A percentile compares a stretch with the other conserved stretches of the same genome.
Conservation (phyloP, 352 stramenopile species). For the Phytophthora hibernalis region DNA sequence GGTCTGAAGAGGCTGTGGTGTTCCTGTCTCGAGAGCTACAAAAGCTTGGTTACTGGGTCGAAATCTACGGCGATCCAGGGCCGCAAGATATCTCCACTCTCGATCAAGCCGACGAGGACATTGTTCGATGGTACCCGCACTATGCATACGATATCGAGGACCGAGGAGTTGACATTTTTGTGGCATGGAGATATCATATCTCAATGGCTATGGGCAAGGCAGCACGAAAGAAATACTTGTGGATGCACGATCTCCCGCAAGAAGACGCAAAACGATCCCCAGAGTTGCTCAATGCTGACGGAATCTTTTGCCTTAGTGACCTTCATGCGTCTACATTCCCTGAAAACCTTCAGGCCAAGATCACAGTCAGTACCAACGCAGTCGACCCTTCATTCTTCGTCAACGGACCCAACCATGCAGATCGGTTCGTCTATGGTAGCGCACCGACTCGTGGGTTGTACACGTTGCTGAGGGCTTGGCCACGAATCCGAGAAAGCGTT, state of each 20-base stretch:
- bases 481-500: conserved; percentile 59
- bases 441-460: conserved; percentile 84
- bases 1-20: conserved; percentile 92
- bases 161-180: conserved; percentile 80
- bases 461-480: conserved; percentile 74
- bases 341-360: conserved; percentile 44
- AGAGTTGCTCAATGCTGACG: conserved; percentile 54
- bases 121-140: conserved; percentile 80
- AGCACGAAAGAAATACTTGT: conserved; percentile 64
- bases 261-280: conserved; percentile 44
- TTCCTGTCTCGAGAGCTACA: conserved; percentile 85
- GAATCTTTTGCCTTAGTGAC: conserved; percentile 83
- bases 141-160: conserved; percentile 73
- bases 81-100: conserved; percentile 46
- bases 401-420: conserved; percentile 57
- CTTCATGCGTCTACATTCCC: conserved; percentile 80
- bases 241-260: conserved; percentile 83
- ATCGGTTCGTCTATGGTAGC: conserved; percentile 89
- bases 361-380: conserved; percentile 76
- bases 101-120: conserved; percentile 26
- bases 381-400: conserved; percentile 74
- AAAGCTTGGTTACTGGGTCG: conserved; percentile 84
- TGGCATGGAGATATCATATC: conserved; percentile 92
- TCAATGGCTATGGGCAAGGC: conserved; percentile 63
- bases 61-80: conserved; percentile 85